Evolutionary conservation across 192 early-diverging fungal genomes (phyloP), one percentile per base, ranked within the genome.

Genomic region (Backusella tarrabulga): DNA sequence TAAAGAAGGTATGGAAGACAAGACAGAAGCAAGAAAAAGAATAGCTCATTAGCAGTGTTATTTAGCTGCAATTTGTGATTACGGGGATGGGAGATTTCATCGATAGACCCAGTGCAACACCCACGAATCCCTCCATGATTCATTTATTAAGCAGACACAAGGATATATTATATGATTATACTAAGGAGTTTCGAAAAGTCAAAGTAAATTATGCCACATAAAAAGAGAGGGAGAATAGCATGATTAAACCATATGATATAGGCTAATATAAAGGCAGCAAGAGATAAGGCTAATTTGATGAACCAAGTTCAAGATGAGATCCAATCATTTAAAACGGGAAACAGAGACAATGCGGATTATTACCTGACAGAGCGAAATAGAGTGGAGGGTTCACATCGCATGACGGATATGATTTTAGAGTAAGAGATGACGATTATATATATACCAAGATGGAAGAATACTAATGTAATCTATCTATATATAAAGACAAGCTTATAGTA

Each of bases 381-480:
- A 72, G 93, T 95, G 67, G 93, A 95, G 34, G 82, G 80, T 23
- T 88, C 92, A 11, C 92, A 94, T 85, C 84, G 83, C 17, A 87
- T 94, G 84, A 91, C 92, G 7, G 93, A 95, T 77, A 91, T 86
- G 79, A 88, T 95, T 32, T 84, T 95, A 35, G 91, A 95, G 91
- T 93, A 92, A 78, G 85, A 79, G 23, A 12, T 34, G 23, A 54
- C 23, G 19, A 52, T 40, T 14, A 26, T 23, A 12, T 23, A 9
- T 12, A 69, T n/a, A n/a, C n/a, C 50, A 68, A 52, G 29, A 15
- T 21, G 36, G 56, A 7, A 76, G 67, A 12, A 76, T 42, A 14
- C 6, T 50, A n/a, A 56, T 68, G 26, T 32, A 41, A 8, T 41
- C 74, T 54, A 36, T 32, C 32, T 32, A 54, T 21, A 21, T 54